These are phyloP conservation scores for Glycyrrhiza uralensis DNA, from an alignment of 306 rosid species.

Conservation along the genomic window DNA sequence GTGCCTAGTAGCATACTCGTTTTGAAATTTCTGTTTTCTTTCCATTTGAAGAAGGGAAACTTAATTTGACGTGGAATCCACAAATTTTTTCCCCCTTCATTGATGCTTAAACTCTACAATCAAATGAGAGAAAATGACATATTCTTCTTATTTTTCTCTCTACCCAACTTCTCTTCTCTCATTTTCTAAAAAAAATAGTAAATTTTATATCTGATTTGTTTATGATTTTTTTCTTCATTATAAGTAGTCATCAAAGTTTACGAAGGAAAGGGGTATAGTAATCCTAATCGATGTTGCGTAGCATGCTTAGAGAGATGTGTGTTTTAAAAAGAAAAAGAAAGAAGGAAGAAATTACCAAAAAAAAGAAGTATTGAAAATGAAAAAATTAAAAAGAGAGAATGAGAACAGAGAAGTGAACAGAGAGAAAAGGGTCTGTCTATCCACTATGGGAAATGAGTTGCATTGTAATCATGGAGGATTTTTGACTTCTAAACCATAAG, in stretches of 20 bases:
- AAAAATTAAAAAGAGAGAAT: neutral
- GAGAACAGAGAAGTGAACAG: neutral
- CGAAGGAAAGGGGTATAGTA: neutral
- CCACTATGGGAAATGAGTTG: neutral
- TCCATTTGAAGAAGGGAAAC: too few relatives aligned
- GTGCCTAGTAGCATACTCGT: too few relatives aligned
- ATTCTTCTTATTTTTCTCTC: too few relatives aligned
- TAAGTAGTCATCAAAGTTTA: neutral
- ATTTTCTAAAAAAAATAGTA: too few relatives aligned
- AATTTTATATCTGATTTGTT: neutral
- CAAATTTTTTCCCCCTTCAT: too few relatives aligned
- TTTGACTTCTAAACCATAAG: conserved; percentile 19
- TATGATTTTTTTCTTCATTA: neutral
- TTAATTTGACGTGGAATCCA: too few relatives aligned
- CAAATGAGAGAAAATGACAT: too few relatives aligned
- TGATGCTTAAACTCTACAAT: too few relatives aligned
- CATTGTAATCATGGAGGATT: conserved; percentile 17
- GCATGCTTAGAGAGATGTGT: neutral
- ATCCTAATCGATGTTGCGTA: neutral
- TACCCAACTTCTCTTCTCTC: too few relatives aligned
- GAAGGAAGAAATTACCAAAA: neutral
- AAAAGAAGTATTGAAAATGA: neutral
- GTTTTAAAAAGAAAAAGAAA: neutral
- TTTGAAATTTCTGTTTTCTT: too few relatives aligned
- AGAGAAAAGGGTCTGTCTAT: neutral